These are phyloP conservation scores for Didymella segeticola DNA, from an alignment of 2,329 filamentous ascomycete genomes.

Conservation along the genomic window DNA sequence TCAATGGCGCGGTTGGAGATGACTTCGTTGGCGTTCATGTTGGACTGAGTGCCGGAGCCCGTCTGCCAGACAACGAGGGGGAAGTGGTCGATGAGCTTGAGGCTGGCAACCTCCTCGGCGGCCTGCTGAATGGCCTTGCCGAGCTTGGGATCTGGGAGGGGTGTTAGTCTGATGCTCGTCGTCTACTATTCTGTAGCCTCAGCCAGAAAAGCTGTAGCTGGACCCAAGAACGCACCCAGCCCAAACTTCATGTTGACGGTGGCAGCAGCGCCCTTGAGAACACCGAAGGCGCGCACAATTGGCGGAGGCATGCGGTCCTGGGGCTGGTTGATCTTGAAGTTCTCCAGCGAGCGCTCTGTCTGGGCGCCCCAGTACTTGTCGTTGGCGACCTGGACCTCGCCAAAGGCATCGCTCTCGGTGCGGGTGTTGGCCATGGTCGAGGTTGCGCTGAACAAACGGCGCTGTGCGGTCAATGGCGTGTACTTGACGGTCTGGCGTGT, in stretches of 20 bases:
- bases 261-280: slow-evolving; percentile 95
- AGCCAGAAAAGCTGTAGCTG: not conserved
- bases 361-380: slow-evolving; percentile 99
- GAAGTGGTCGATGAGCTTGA: slow-evolving; percentile 96
- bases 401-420: slow-evolving; percentile 96
- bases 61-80: slow-evolving; percentile 99
- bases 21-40: slow-evolving; percentile 99
- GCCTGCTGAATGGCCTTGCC: slow-evolving; percentile 94
- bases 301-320: slow-evolving; percentile 97
- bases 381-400: slow-evolving; percentile 87
- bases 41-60: slow-evolving; percentile 96
- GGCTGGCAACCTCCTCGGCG: slow-evolving; percentile 87
- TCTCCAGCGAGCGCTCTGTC: slow-evolving; percentile 93
- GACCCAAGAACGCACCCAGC: slow-evolving; percentile 65
- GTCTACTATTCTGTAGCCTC: not conserved
- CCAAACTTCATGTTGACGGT: slow-evolving; percentile 95
- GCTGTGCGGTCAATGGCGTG: slow-evolving; percentile 29
- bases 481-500: slow-evolving; percentile 25
- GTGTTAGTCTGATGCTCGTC: slow-evolving; percentile 26
- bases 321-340: slow-evolving; percentile 99
- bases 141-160: slow-evolving; percentile 78
- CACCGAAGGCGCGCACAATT: slow-evolving; percentile 91
- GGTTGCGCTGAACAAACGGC: slow-evolving; percentile 43
- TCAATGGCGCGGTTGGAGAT: slow-evolving; percentile 99
- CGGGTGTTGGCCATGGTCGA: slow-evolving; percentile 62